Conservation (phyloP, 2,329 filamentous ascomycete genomes). For the Colletotrichum higginsianum region DNA sequence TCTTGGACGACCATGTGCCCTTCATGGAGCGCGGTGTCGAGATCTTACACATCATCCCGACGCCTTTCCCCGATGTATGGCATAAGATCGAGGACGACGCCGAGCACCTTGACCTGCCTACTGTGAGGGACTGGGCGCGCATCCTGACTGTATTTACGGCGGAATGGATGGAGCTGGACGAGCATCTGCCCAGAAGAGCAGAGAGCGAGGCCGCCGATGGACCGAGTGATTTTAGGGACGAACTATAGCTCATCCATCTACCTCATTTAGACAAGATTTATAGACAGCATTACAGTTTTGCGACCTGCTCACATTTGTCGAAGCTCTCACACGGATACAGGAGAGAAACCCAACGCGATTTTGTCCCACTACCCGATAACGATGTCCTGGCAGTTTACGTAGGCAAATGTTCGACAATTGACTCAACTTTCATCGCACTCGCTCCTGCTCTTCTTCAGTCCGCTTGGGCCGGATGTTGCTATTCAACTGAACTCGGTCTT, state of each 20-base stretch:
- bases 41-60: constrained; percentile 89
- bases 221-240: constrained; percentile 9
- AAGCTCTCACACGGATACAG: background rate
- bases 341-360: background rate
- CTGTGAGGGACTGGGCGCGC: constrained; percentile 88
- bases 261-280: background rate
- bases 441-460: no score
- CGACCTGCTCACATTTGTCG: background rate
- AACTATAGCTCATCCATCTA: constrained; percentile 25
- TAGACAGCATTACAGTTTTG: background rate
- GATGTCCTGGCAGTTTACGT: no score
- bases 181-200: constrained; percentile 51
- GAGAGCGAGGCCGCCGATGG: constrained; percentile 46
- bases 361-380: background rate
- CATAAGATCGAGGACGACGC: constrained; percentile 88
- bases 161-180: constrained; percentile 89
- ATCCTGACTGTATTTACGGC: constrained; percentile 87
- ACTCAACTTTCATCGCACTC: background rate
- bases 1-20: constrained; percentile 92
- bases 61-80: constrained; percentile 88
- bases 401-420: background rate
- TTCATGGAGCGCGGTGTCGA: constrained; percentile 91
- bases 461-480: no score
- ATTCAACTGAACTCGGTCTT: no score
- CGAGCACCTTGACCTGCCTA: constrained; percentile 84